Percentiles rank a stretch among this genome's conserved stretches.
Conservation (phyloP, 1,284 basidiomycete species). For the Athelia sp. region DNA sequence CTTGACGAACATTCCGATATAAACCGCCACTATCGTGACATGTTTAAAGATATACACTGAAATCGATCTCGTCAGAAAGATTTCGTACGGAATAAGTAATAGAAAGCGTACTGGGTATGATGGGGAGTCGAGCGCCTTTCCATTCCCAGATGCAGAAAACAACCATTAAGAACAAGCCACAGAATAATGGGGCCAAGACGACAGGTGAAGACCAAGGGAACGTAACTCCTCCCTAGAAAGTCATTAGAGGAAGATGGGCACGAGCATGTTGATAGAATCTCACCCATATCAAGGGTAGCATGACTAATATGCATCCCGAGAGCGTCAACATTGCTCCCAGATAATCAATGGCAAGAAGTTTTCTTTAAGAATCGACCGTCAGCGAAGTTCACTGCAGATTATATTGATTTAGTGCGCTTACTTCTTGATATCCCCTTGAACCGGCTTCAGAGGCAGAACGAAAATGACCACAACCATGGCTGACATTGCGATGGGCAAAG, state of each 20-base stretch:
- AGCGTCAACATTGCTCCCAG: constrained; percentile 56
- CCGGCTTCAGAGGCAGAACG: constrained; percentile 61
- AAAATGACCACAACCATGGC: constrained; percentile 53
- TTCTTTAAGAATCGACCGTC: constrained; percentile 29
- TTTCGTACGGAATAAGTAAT: background rate
- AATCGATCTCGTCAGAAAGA: constrained; percentile 1
- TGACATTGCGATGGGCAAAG: constrained; percentile 50
- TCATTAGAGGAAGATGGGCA: constrained; percentile 7
- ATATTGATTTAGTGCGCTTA: constrained; percentile 14
- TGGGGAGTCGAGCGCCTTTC: constrained; percentile 62
- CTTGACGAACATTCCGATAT: constrained; percentile 67
- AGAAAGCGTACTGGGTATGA: constrained; percentile 53
- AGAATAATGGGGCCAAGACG: constrained; percentile 57
- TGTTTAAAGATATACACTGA: constrained; percentile 71
- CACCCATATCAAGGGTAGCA: constrained; percentile 74
- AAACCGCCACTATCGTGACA: constrained; percentile 64
- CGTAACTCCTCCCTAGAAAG: constrained; percentile 54
- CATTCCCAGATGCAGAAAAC: constrained; percentile 73
- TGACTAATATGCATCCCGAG: constrained; percentile 54
- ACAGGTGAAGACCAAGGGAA: constrained; percentile 65
- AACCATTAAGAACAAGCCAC: constrained; percentile 47
- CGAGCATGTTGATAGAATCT: constrained; percentile 10
- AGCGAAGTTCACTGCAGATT: background rate
- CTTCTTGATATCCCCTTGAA: constrained; percentile 52
- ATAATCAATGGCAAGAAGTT: constrained; percentile 69